phyloP scores from a whole-genome alignment of 2,329 filamentous ascomycete genomes.

The Purpureocillium takamizusanense region DNA sequence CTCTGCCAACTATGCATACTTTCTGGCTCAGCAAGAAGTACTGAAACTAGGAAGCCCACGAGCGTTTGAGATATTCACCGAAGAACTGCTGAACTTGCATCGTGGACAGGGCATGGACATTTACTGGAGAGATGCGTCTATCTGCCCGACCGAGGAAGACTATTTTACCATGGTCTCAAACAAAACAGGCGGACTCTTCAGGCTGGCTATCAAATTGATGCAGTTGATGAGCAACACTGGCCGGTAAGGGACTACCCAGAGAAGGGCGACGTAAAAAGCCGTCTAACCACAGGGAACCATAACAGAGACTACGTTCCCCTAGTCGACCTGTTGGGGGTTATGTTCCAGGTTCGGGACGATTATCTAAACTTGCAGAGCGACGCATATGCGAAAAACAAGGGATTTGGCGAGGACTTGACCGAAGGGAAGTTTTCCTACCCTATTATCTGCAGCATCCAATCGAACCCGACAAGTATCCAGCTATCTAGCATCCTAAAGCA shows the following conservation, averaged over 20 bases:
- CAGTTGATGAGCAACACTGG: too few relatives aligned
- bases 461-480: slow-evolving; percentile 1
- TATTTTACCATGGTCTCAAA: slow-evolving; percentile 81
- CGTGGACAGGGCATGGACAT: slow-evolving; percentile 79
- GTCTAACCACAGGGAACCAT: too few relatives aligned
- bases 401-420: slow-evolving; percentile 5
- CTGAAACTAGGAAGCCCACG: slow-evolving; percentile 51
- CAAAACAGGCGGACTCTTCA: slow-evolving; percentile 75
- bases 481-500: slow-evolving; percentile 5
- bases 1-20: slow-evolving; percentile 38
- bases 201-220: slow-evolving; percentile 74
- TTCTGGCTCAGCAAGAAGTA: slow-evolving; percentile 26
- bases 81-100: slow-evolving; percentile 71
- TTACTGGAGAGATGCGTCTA: slow-evolving; percentile 72
- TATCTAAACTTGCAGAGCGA: slow-evolving; percentile 5
- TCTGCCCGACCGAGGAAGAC: slow-evolving; percentile 70
- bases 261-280: too few relatives aligned
- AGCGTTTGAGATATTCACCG: slow-evolving; percentile 61
- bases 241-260: too few relatives aligned
- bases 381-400: slow-evolving; percentile 5
- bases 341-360: slow-evolving; percentile 8
- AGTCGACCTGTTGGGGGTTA: slow-evolving; percentile 1
- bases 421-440: slow-evolving; percentile 8
- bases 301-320: slow-evolving; percentile 20
- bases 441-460: slow-evolving; percentile 6